phyloP scores from a whole-genome alignment of 305 asterid genomes.

The Fraxinus dipetala region DNA sequence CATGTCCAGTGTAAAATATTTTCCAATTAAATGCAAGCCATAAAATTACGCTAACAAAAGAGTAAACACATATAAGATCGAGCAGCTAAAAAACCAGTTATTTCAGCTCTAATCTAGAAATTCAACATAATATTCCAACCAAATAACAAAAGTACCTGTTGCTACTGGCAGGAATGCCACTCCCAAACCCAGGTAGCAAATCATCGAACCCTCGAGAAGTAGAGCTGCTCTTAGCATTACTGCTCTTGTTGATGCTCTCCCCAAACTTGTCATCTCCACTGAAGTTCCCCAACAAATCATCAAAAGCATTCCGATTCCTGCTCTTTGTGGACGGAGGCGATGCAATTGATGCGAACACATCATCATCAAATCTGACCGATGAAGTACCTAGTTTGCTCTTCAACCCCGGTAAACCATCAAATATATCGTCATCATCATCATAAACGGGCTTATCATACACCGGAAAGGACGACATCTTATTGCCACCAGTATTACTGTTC shows the following conservation, averaged over 20 bases:
- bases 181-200: slow-evolving; percentile 67
- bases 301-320: slow-evolving; percentile 42
- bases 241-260: slow-evolving; percentile 30
- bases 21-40: slow-evolving; percentile 9
- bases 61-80: slow-evolving; percentile 7
- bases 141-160: slow-evolving; percentile 49
- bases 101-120: slow-evolving; percentile 11
- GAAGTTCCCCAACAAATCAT: slow-evolving; percentile 67
- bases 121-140: background rate
- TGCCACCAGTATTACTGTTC: slow-evolving; percentile 26
- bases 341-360: slow-evolving; percentile 53
- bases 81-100: slow-evolving; percentile 3
- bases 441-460: slow-evolving; percentile 93
- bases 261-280: slow-evolving; percentile 44
- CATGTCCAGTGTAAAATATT: background rate
- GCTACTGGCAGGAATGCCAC: slow-evolving; percentile 44
- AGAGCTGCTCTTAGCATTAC: slow-evolving; percentile 42
- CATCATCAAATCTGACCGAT: slow-evolving; percentile 51
- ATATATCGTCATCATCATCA: slow-evolving; percentile 92
- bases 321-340: slow-evolving; percentile 38
- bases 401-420: slow-evolving; percentile 82
- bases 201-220: slow-evolving; percentile 59
- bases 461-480: slow-evolving; percentile 48
- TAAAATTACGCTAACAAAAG: background rate
- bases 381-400: slow-evolving; percentile 62